Percentiles rank a stretch among this genome's conserved stretches.
Conservation (phyloP, 1,284 basidiomycete species). For the Somion occarium region DNA sequence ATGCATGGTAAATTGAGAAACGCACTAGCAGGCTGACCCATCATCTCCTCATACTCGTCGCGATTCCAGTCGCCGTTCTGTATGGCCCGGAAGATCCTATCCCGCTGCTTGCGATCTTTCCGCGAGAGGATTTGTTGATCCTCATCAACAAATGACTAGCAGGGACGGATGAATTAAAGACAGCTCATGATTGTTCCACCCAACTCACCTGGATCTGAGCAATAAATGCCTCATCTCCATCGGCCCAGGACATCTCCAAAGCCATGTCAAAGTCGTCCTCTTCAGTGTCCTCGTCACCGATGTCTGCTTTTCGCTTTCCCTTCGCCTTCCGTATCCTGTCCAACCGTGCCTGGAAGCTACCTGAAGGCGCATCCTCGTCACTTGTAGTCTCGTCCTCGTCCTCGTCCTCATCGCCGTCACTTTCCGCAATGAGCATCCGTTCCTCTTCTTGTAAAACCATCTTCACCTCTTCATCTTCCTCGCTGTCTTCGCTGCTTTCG, state of each 20-base stretch:
- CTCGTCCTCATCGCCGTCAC: slow-evolving; percentile 20
- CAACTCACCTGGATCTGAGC: slow-evolving; percentile 53
- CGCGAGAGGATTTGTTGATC: slow-evolving; percentile 33
- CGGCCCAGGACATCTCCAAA: slow-evolving; percentile 44
- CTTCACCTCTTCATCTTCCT: slow-evolving; percentile 12
- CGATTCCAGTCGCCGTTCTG: slow-evolving; percentile 54
- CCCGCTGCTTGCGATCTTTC: slow-evolving; percentile 47
- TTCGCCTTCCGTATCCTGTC: slow-evolving; percentile 34
- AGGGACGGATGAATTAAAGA: slow-evolving; percentile 4
- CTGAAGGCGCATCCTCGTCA: slow-evolving; percentile 39
- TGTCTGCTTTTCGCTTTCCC: slow-evolving; percentile 45
- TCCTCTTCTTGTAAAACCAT: slow-evolving; percentile 29
- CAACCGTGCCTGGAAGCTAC: slow-evolving; percentile 51
- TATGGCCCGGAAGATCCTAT: slow-evolving; percentile 61
- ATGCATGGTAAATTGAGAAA: slow-evolving; percentile 4
- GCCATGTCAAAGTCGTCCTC: slow-evolving; percentile 25
- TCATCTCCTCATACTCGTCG: slow-evolving; percentile 26
- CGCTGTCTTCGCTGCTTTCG: slow-evolving; percentile 11
- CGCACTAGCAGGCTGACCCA: slow-evolving; percentile 25
- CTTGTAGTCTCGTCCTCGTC: slow-evolving; percentile 30
- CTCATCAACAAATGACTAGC: slow-evolving; percentile 42
- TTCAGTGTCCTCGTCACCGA: slow-evolving; percentile 21
- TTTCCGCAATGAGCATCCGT: slow-evolving; percentile 27
- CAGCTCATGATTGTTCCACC: not conserved
- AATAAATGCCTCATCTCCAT: slow-evolving; percentile 62